Evolutionary conservation across 805 yeast genomes (phyloP), one percentile per base, ranked within the genome.

Genomic region (Kockiozyma suomiensis): DNA sequence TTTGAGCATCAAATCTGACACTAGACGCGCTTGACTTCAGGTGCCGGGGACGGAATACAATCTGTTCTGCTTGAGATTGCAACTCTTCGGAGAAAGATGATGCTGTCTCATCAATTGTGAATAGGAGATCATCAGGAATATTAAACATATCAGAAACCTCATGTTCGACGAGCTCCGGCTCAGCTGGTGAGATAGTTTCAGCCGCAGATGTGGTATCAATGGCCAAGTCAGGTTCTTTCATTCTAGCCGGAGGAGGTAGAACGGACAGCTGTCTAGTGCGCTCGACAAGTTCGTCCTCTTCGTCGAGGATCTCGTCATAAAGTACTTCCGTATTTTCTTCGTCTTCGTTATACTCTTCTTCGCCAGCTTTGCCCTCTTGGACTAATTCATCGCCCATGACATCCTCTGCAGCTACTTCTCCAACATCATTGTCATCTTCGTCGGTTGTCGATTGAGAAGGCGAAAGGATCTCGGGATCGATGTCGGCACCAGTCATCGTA

Each of bases 171-270:
- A 8, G 28, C 12, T 41, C 46, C 3, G 12, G 4, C 28, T 19
- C 46, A 3, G 28, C 3, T 30, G 6, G 33, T 7, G 33, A 10
- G 33, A 30, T 30, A 7, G 33, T 10, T 7, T 30, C 10, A 10
- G 33, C 6, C 10, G 10, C 33, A 30, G 33, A 30, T 10, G 6
- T 10, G 10, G 33, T 10, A 6, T 30, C 33, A 10, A 10, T 10
- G 33, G 10, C 6, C 33, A 7, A 10, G 6, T 41, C 46, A 1
- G 28, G 10, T 28, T 41, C 46, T 15, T 41, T 15, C 19, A n/a
- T 10, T 13, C 17, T 4, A 38, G 42, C 13, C 64, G 64, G 60
- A 72, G 35, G 57, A 75, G 61, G 33, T n/a, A 30, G 52, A 25
- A 32, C 45, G n/a, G 51, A 42, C 35, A 60, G 38, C 4, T 56